Base-by-base conservation (phyloP, 805 yeast genomes). In the Zygoascus biomembranicola region DNA sequence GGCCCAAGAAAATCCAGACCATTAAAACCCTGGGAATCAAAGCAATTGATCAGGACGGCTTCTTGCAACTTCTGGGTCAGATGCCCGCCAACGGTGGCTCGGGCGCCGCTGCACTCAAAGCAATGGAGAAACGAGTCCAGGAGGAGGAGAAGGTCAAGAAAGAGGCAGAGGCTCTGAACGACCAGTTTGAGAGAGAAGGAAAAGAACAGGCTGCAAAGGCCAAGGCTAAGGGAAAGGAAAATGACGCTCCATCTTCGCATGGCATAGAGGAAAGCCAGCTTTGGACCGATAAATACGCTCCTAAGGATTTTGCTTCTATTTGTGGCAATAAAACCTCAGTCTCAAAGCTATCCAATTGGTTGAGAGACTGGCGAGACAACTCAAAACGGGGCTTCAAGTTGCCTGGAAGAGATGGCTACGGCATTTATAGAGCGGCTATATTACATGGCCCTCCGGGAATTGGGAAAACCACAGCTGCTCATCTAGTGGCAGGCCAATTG, bases 271-370 rank as follows among this genome's bases (percentile, higher is more conserved):
- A 50, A 14, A 53, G 52, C 5, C 84, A 84, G 61, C 71, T 94
- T 54, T 94, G 99, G 99, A 94, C 99, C 0, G 85, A 81, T 3
- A 89, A 82, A 66, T 88, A 94, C 68, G 98, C 98, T 0, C 99
- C 99, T 9, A 77, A 80, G 1, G 75, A 75, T 39, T 56, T 85
- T 47, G 73, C 74, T 42, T 97, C 92, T 59, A 80, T 94, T 26
- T 90, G 97, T 70, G 99, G 99, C 56, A 90, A 90, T 67, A 89
- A 87, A 67, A 80, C 87, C 2, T 80, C 80, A 53, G 84, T 94
- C 13, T 72, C 73, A 19, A 81, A 81, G 63, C 73, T 94, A 47
- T 74, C 76, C 42, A 74, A 66, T 44, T 94, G 99, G 99, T 74
- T 94, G 19, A 66, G 68, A 14, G 77, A 79, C 62, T 94, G 98